These are phyloP conservation scores for Russula dissimulans DNA, from an alignment of 768 basidiomycete species.

Conservation along the genomic window DNA sequence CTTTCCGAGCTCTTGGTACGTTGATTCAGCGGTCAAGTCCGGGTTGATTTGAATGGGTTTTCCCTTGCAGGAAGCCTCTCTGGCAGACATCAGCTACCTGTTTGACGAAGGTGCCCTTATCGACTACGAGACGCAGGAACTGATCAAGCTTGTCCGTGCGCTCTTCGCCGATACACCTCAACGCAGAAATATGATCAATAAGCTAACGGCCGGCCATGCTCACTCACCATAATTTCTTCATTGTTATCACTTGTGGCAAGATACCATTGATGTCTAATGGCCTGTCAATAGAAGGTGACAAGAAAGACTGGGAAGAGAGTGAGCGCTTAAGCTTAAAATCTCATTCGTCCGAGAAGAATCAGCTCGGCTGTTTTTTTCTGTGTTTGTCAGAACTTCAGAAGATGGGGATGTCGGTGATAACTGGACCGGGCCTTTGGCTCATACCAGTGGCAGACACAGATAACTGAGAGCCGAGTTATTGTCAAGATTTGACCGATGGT, in stretches of 20 bases:
- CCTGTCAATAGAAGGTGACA: not conserved
- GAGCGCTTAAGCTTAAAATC: too few relatives aligned
- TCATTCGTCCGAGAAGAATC: not conserved
- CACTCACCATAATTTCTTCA: conserved; percentile 6
- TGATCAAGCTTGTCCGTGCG: conserved; percentile 71
- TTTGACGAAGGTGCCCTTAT: conserved; percentile 86
- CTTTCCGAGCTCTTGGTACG: conserved; percentile 83
- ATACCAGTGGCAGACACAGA: not conserved
- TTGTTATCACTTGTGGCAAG: not conserved
- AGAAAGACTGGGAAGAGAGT: too few relatives aligned
- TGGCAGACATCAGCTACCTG: conserved; percentile 86
- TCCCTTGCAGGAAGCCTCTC: conserved; percentile 66
- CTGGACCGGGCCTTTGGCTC: not conserved
- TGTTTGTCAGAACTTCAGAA: too few relatives aligned
- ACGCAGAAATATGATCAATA: conserved; percentile 73
- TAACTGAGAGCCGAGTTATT: not conserved
- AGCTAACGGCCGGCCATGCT: conserved; percentile 56
- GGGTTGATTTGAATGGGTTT: not conserved
- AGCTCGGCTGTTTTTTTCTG: too few relatives aligned
- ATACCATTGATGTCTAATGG: not conserved
- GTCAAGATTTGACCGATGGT: not conserved
- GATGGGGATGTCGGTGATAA: not conserved
- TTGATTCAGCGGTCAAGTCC: conserved; percentile 16
- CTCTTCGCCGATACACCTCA: conserved; percentile 83
- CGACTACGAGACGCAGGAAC: conserved; percentile 80